Percentiles rank a stretch among this genome's conserved stretches.
phyloP scores from a whole-genome alignment of 2,329 filamentous ascomycete genomes.

The Gremmenia infestans region DNA sequence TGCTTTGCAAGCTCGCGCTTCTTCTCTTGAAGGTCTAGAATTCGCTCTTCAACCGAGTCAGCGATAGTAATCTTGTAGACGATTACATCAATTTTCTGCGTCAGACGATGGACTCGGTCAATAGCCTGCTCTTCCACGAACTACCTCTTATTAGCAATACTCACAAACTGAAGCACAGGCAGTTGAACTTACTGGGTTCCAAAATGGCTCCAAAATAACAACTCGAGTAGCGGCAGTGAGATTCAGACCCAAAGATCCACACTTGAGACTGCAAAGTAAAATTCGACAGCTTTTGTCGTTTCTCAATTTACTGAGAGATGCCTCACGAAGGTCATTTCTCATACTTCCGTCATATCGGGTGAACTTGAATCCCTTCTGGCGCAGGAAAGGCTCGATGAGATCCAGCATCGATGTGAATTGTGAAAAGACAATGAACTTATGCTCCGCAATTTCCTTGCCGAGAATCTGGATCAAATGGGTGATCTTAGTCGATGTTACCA shows the following conservation, averaged over 20 bases:
- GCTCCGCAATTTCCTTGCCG: conserved; percentile 67
- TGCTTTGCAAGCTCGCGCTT: conserved; percentile 89
- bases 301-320: conserved; percentile 71
- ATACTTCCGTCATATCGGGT: conserved; percentile 93
- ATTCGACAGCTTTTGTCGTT: conserved; percentile 72
- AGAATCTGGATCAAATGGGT: conserved; percentile 78
- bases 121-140: conserved; percentile 99
- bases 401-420: conserved; percentile 99
- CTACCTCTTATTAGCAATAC: conserved; percentile 35
- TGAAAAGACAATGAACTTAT: conserved; percentile 98
- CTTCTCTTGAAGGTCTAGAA: conserved; percentile 88
- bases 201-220: conserved; percentile 94
- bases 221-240: conserved; percentile 90
- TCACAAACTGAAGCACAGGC: conserved; percentile 1
- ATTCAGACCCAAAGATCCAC: conserved; percentile 88
- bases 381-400: conserved; percentile 87
- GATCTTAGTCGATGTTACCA: conserved; percentile 83
- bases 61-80: conserved; percentile 92
- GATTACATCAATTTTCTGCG: conserved; percentile 89
- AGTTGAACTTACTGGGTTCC: conserved; percentile 62
- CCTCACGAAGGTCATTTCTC: conserved; percentile 89
- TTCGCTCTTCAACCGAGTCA: conserved; percentile 85
- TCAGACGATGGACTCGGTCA: conserved; percentile 95
- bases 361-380: conserved; percentile 67
- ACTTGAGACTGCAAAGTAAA: conserved; percentile 88